A percentile compares a stretch with the other conserved stretches of the same genome.
phyloP scores from a whole-genome alignment of 2,329 filamentous ascomycete genomes.

The Ascochyta koolunga region DNA sequence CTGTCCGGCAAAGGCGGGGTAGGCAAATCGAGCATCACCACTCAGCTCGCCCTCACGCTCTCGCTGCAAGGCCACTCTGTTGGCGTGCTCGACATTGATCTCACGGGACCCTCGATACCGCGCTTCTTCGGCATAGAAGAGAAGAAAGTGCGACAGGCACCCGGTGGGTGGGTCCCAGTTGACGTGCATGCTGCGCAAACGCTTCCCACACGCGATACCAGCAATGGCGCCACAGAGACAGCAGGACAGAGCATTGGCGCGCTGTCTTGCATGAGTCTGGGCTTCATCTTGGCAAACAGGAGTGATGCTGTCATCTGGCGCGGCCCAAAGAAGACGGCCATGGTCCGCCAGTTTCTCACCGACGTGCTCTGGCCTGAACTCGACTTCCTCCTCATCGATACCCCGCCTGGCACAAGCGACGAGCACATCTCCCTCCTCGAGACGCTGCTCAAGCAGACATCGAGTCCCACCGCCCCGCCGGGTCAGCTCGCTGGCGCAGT shows the following conservation, averaged over 20 bases:
- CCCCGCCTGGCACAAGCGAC: conserved; percentile 92
- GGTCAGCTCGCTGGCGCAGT: conserved; percentile 84
- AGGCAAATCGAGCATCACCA: conserved; percentile 97
- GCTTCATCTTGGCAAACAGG: conserved; percentile 81
- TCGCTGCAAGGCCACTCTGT: conserved; percentile 85
- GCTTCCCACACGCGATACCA: conserved; percentile 19
- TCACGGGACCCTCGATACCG: conserved; percentile 95
- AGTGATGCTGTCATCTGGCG: conserved; percentile 97
- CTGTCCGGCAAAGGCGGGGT: conserved; percentile 98
- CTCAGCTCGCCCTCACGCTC: conserved; percentile 89
- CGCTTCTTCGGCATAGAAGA: conserved; percentile 90
- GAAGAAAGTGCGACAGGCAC: conserved; percentile 87
- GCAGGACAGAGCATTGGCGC: conserved; percentile 59
- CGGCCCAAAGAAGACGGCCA: conserved; percentile 97
- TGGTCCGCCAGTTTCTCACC: conserved; percentile 94
- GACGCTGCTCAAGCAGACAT: conserved; percentile 63
- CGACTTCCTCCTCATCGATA: conserved; percentile 95
- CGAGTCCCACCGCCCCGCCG: conserved; percentile 33
- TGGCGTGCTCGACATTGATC: conserved; percentile 92
- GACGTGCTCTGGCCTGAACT: conserved; percentile 85
- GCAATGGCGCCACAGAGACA: conserved; percentile 10
- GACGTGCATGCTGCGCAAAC: conserved; percentile 70
- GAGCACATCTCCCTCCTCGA: conserved; percentile 96
- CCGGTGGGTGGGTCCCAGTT: conserved; percentile 91
- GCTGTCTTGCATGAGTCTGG: conserved; percentile 87